Evolutionary conservation across 768 basidiomycete species (phyloP), one percentile per base, ranked within the genome.

Genomic region (Calocybe cyanea): DNA sequence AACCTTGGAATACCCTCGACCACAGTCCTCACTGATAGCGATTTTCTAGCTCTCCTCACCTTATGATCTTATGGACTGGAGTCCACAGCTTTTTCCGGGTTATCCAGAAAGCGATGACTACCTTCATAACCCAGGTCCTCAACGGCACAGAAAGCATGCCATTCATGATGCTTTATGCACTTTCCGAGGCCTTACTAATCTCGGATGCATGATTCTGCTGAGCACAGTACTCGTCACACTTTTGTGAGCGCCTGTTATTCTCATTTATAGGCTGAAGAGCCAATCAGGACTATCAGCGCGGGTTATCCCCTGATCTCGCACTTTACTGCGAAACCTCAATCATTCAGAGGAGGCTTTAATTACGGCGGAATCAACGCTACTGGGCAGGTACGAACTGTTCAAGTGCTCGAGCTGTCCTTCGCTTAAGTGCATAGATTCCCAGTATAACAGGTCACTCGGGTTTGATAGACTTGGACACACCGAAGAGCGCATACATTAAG

Each of bases 381-480:
- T 14, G 88, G 90, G 30, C 88, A 91, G 69, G 83, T 72, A 39
- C 39, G 23, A 10, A 28, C 20, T 7, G 39, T 38, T 31, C 44
- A 7, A 32, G 15, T 30, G 44, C 43, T 42, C 33, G 24, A 46
- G 41, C 37, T 24, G 10, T 33, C 36, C 21, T 15, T 1, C 11
- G 4, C 32, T 31, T 31, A 7, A 11, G 25, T 38, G 20, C 4
- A 15, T 42, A 81, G 81, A 65, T 85, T 41, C 82, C 85, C 34
- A 63, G 54, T 21, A 75, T 86, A 47, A 49, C 65, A 13, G 84
- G 84, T n/a, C 78, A 83, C 53, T 79, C 74, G 60, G 81, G 80
- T 11, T 64, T 92, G 25, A 77, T 94, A 56, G 92, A 95, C 65
- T 41, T 58, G 1, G 79, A 78, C 14, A 95, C 92, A 1, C 91